Evolutionary conservation across 2,329 filamentous ascomycete species (phyloP).

Genomic region (Fusarium sp.): DNA sequence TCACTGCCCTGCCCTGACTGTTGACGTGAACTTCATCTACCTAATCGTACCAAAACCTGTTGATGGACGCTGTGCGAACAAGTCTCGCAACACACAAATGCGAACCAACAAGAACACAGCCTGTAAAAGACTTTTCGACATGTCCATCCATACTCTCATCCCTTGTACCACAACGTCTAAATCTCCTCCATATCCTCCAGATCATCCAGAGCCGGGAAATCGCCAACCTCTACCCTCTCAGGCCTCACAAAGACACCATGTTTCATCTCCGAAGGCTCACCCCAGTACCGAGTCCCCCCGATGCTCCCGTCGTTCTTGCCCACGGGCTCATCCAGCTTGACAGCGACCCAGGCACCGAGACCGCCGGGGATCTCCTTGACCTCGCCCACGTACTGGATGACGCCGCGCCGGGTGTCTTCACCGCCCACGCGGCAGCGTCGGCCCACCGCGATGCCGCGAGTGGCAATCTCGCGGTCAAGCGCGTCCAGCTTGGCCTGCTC

Average conservation of each 20-base stretch:
- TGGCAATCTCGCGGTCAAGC: constrained; percentile 74
- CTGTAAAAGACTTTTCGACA: not conserved
- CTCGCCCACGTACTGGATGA: constrained; percentile 76
- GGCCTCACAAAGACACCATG: constrained; percentile 83
- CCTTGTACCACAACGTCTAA: constrained; percentile 43
- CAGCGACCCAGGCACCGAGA: constrained; percentile 75
- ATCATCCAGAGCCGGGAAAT: constrained; percentile 77
- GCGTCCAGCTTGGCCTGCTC: constrained; percentile 78
- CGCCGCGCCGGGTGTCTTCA: constrained; percentile 76
- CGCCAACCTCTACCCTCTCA: constrained; percentile 80
- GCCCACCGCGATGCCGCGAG: constrained; percentile 73
- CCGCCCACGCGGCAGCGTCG: constrained; percentile 73
- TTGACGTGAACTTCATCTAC: not conserved
- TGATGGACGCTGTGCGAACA: not conserved
- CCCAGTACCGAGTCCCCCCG: constrained; percentile 75
- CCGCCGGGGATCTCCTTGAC: constrained; percentile 78
- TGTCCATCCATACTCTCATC: not conserved
- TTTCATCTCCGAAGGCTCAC: constrained; percentile 70
- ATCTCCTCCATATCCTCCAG: constrained; percentile 84
- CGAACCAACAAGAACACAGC: not conserved
- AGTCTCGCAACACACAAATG: not conserved
- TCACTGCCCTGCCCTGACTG: not conserved
- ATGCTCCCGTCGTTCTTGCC: constrained; percentile 86
- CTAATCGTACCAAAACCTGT: not conserved
- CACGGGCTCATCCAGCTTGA: constrained; percentile 81